A percentile compares a stretch with the other conserved stretches of the same genome.
These are phyloP conservation scores for Aspergillus cavernicola DNA, from an alignment of 495 filamentous ascomycete genomes.

Conservation along the genomic window DNA sequence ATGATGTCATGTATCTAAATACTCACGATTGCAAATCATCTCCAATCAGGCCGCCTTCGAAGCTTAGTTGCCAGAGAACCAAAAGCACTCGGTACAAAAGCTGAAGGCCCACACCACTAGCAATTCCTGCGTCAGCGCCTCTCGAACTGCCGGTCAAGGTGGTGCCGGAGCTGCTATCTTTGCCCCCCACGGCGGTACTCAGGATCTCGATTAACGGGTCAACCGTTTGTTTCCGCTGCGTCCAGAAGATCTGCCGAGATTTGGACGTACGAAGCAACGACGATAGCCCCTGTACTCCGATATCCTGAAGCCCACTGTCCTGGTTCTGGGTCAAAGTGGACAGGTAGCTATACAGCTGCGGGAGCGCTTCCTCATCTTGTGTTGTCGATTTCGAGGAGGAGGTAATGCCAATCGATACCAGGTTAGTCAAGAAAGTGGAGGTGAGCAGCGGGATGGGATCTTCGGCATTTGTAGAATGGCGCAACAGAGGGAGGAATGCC, in stretches of 20 bases:
- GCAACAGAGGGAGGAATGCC: slow-evolving; percentile 81
- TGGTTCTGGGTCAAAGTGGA: slow-evolving; percentile 72
- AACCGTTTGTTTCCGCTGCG: slow-evolving; percentile 76
- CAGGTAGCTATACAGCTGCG: slow-evolving; percentile 83
- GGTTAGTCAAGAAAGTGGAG: slow-evolving; percentile 77
- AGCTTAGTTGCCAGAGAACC: slow-evolving; percentile 92
- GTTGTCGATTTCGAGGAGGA: slow-evolving; percentile 49
- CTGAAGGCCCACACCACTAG: slow-evolving; percentile 85
- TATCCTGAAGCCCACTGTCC: slow-evolving; percentile 88
- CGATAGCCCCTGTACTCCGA: slow-evolving; percentile 89
- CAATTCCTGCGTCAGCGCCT: slow-evolving; percentile 58
- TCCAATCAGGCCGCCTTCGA: slow-evolving; percentile 79
- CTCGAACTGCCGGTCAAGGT: slow-evolving; percentile 62
- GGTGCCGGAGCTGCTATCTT: slow-evolving; percentile 63
- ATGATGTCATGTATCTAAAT: neutral
- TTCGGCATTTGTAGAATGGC: slow-evolving; percentile 73
- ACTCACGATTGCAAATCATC: slow-evolving; percentile 80
- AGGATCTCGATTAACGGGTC: slow-evolving; percentile 80
- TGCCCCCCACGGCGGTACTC: slow-evolving; percentile 69
- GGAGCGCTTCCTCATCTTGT: slow-evolving; percentile 71
- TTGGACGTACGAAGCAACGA: slow-evolving; percentile 71
- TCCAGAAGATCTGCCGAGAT: slow-evolving; percentile 85
- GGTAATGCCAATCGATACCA: slow-evolving; percentile 69
- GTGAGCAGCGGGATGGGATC: slow-evolving; percentile 86
- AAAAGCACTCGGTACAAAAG: slow-evolving; percentile 92